Percentiles rank a stretch among this genome's conserved stretches.
Conservation (phyloP, 257 asterid species). For the Leonotis leonurus region DNA sequence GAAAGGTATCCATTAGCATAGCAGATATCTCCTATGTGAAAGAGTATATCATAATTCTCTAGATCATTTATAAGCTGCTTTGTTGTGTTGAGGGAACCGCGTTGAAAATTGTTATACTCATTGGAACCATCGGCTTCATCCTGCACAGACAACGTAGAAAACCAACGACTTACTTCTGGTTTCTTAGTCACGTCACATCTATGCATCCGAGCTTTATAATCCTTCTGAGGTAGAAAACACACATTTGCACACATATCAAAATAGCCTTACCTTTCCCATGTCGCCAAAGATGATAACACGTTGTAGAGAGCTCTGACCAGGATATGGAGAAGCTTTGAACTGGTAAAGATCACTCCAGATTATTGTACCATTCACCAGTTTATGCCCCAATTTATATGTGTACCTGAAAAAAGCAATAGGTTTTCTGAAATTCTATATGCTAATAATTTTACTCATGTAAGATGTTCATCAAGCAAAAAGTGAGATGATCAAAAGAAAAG, state of each 20-base stretch:
- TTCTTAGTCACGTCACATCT: not conserved
- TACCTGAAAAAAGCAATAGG: slow-evolving; percentile 41
- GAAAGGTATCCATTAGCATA: slow-evolving; percentile 87
- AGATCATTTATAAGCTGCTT: slow-evolving; percentile 64
- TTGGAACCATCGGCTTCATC: slow-evolving; percentile 95
- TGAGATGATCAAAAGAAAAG: too few relatives aligned
- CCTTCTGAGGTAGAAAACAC: not conserved
- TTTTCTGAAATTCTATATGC: not conserved
- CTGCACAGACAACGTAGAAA: slow-evolving; percentile 24
- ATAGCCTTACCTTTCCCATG: slow-evolving; percentile 79
- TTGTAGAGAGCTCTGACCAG: slow-evolving; percentile 88
- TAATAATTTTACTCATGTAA: not conserved
- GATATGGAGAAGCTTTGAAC: slow-evolving; percentile 90
- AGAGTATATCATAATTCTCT: slow-evolving; percentile 68
- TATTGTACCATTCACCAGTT: slow-evolving; percentile 44
- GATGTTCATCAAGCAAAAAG: not conserved
- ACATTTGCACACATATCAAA: not conserved
- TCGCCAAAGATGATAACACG: slow-evolving; percentile 82
- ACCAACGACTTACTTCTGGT: slow-evolving; percentile 5
- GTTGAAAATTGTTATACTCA: slow-evolving; percentile 71
- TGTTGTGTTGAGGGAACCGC: slow-evolving; percentile 80
- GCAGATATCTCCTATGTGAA: slow-evolving; percentile 82
- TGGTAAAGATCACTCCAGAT: slow-evolving; percentile 58
- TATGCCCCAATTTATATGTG: slow-evolving; percentile 86
- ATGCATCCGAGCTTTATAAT: not conserved